Conservation (phyloP, 208 protist genomes). For the Endotrypanum monterogeii region DNA sequence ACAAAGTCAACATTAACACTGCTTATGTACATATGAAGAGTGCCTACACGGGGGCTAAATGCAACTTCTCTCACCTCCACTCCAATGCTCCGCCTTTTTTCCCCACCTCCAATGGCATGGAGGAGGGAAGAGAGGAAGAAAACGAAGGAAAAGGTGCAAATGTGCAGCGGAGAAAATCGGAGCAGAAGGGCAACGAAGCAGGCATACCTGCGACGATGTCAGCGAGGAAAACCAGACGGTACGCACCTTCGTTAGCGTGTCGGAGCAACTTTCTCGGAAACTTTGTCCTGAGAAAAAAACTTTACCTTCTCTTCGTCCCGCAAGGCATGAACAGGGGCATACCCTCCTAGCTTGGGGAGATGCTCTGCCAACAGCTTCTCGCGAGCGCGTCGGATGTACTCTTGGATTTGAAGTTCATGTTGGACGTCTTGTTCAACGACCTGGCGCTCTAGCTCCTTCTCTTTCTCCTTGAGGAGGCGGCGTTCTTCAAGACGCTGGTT, state of each 20-base stretch:
- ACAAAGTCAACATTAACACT: not conserved
- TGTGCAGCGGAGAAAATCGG: not conserved
- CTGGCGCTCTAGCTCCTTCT: conserved; percentile 60
- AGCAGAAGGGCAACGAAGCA: not conserved
- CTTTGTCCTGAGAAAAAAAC: conserved; percentile 31
- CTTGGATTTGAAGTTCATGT: conserved; percentile 69
- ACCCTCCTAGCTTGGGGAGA: conserved; percentile 68
- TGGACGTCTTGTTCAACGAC: conserved; percentile 59
- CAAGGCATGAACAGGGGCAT: conserved; percentile 59
- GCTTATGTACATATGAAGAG: conserved; percentile 5
- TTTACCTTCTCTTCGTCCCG: conserved; percentile 63
- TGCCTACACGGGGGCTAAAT: not conserved
- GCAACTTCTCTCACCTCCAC: not conserved
- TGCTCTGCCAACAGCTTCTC: conserved; percentile 77
- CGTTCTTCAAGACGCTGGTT: conserved; percentile 80
- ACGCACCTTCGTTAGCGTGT: not conserved
- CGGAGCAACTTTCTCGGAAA: not conserved
- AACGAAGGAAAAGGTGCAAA: not conserved
- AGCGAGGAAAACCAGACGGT: not conserved
- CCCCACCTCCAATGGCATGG: not conserved
- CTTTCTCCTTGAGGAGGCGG: conserved; percentile 67
- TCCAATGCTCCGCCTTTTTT: not conserved
- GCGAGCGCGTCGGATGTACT: conserved; percentile 84
- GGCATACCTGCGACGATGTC: not conserved
- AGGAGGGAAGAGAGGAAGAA: not conserved